Percentiles rank a stretch among this genome's conserved stretches.
Conservation (phyloP, 768 basidiomycete genomes). For the Boletus reticuloceps region DNA sequence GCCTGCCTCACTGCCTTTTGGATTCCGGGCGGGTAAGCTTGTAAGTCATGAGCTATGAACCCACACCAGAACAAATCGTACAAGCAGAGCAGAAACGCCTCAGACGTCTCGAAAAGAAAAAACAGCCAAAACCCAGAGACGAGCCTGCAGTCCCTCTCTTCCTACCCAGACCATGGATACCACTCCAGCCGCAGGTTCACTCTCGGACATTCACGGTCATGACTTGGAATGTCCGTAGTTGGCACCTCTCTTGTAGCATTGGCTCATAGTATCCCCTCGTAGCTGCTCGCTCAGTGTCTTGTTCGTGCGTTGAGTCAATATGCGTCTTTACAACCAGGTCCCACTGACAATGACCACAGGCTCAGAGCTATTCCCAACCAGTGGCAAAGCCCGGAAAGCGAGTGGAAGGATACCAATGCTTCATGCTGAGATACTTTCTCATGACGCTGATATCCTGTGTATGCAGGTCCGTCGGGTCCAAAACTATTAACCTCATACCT, state of each 20-base stretch:
- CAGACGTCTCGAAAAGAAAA: constrained; percentile 46
- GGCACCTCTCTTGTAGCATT: background rate
- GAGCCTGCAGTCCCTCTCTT: constrained; percentile 1
- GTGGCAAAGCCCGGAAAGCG: constrained; percentile 74
- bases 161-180: constrained; percentile 36
- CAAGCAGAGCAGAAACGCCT: constrained; percentile 44
- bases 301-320: constrained; percentile 56
- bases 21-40: too few species aligned
- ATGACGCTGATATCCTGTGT: constrained; percentile 79
- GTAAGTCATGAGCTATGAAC: constrained; percentile 22
- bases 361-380: constrained; percentile 79
- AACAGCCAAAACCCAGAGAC: constrained; percentile 7
- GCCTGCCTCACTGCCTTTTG: too few species aligned
- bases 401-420: constrained; percentile 73
- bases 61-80: constrained; percentile 56
- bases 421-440: constrained; percentile 66
- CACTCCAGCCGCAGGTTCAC: constrained; percentile 10
- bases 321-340: background rate
- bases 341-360: constrained; percentile 39
- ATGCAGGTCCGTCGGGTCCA: constrained; percentile 59
- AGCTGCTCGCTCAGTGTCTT: constrained; percentile 78
- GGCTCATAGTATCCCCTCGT: constrained; percentile 6
- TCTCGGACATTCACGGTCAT: constrained; percentile 49
- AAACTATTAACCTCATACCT: background rate
- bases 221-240: constrained; percentile 78